Base-by-base conservation (phyloP, 768 basidiomycete species). In the Kwoniella dendrophila region DNA sequence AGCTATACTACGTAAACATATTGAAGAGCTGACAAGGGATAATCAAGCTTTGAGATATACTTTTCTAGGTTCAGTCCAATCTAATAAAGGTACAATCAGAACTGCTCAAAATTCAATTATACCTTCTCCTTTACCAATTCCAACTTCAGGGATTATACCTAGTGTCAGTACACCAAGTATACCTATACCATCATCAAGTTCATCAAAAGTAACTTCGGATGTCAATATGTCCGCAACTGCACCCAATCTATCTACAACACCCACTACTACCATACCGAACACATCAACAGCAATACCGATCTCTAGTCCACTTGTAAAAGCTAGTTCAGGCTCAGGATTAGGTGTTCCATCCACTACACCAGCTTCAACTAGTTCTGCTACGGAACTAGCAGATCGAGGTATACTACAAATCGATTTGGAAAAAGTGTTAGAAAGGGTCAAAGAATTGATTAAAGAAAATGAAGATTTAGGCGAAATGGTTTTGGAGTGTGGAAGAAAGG, bases 401-500 rank as follows among this genome's bases (percentile, higher is more conserved):
- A n/a, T 33, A 10, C 6, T 12, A 14, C 49, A 51, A 48, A 56
- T 72, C 1, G 69, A 75, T 40, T 32, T 75, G 50, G 65, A 67
- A n/a, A 56, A 40, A 18, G 69, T 75, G 4, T n/a, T 75, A 16
- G 49, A 57, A 18, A 24, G 69, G 16, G 71, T 75, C 24, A 75
- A 72, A 49, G 67, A 66, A 36, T 59, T 75, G 3, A 55, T 71
- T 8, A 55, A 40, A 57, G 73, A 75, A 69, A 75, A 75, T 50
- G 69, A 72, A 40, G 73, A 75, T 40, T 49, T 75, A 27, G 73
- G 73, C 4, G 71, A 68, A 51, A 71, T 75, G 69, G 64, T 75
- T 1, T 24, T 75, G 6, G 69, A 71, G 27, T 60, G 55, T 5
- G 73, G 73, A 12, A 30, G 54, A n/a, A 56, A 40, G n/a, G 59